Evolutionary conservation across 2,329 filamentous ascomycete genomes (phyloP), one percentile per base, ranked within the genome.

Genomic region (Onygena corvina): DNA sequence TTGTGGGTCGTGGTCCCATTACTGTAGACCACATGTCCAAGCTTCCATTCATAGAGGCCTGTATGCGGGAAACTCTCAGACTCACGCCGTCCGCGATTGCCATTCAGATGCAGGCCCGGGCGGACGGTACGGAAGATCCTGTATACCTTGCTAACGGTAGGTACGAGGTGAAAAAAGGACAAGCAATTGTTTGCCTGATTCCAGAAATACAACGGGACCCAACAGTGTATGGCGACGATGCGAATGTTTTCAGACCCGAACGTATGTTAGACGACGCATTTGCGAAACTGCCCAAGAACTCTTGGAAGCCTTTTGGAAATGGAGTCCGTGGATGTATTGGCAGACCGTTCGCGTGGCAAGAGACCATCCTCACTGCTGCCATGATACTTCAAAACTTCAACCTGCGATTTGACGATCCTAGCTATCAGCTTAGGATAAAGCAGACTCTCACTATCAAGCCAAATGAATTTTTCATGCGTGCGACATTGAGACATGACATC

Each of bases 1-100:
- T 42, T n/a, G 38, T 42, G 38, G 38, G 38, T n/a, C 38, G 38
- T 27, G 38, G 38, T 3, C 38, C 38, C 3, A 42, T 42, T 27
- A 42, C 38, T 42, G 38, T 42, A 23, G 38, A 42, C 20, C 38
- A 42, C 23, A 42, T 42, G 38, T 42, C 38, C 7, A 42, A 42
- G 14, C 18, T 42, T 20, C 38, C 38, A 1, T 42, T 25, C 4
- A 42, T 42, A 27, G 38, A 42, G 38, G 38, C 38, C 9, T 42
- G 38, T n/a, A 42, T 42, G 38, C 38, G 38, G 11, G 38, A 42
- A 42, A 42, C 38, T 6, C 38, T 42, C 38, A 42, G 38, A 11
- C 38, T 42, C 4, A 25, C 38, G 7, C 38, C 38, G 12, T 42
- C 38, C 27, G 38, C 38, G 16, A 42, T 27, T 14, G 38, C 38